Evolutionary conservation across 805 yeast species (phyloP).

Genomic region (Metschnikowia peoriensis): DNA sequence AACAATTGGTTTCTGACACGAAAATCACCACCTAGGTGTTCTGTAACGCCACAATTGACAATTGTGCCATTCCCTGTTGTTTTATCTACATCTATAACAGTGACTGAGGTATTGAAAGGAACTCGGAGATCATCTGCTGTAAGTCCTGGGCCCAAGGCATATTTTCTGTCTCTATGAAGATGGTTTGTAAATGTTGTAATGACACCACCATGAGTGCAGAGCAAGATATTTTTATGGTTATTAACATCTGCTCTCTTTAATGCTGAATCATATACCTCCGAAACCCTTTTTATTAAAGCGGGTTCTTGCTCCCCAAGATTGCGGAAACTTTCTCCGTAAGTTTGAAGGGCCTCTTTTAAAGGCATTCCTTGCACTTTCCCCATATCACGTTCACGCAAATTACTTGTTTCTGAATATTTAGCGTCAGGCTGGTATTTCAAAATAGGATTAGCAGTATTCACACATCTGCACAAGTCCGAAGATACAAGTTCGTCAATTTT

Average conservation of each 20-base stretch:
- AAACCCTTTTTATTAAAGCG: conserved; percentile 49
- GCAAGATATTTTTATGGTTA: conserved; percentile 47
- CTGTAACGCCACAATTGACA: conserved; percentile 60
- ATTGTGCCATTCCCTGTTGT: conserved; percentile 43
- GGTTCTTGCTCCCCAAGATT: conserved; percentile 62
- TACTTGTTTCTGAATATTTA: conserved; percentile 21
- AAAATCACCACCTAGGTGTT: conserved; percentile 55
- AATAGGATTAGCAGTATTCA: conserved; percentile 53
- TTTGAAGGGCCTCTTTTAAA: conserved; percentile 60
- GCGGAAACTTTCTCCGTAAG: conserved; percentile 55
- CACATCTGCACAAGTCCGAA: conserved; percentile 59
- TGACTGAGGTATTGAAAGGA: conserved; percentile 75
- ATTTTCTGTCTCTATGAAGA: conserved; percentile 41
- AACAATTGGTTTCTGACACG: conserved; percentile 22
- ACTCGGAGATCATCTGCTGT: conserved; percentile 45
- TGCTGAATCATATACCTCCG: conserved; percentile 42
- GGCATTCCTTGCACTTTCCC: conserved; percentile 75
- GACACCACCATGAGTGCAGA: conserved; percentile 83
- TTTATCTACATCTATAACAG: conserved; percentile 58
- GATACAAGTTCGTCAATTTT: conserved; percentile 47
- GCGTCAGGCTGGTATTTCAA: conserved; percentile 24
- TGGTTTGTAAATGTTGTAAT: conserved; percentile 59
- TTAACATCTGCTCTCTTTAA: conserved; percentile 35
- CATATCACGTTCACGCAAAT: conserved; percentile 72
- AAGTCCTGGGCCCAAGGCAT: conserved; percentile 37